Percentiles rank a stretch among this genome's conserved stretches.
These are phyloP conservation scores for Escovopsis weberi DNA, from an alignment of 2,329 filamentous ascomycete species.

Conservation along the genomic window DNA sequence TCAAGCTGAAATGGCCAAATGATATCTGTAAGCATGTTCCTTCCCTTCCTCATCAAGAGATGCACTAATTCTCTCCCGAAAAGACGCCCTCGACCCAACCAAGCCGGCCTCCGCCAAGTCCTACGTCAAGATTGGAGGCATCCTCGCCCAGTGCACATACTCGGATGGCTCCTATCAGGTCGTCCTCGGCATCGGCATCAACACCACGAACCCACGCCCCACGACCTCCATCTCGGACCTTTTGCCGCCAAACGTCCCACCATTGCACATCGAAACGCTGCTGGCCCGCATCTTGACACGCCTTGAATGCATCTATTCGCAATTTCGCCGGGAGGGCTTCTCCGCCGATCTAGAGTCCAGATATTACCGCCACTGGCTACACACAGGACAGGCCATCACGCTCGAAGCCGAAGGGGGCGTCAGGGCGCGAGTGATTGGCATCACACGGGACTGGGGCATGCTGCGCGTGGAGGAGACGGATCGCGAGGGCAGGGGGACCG, in stretches of 20 bases:
- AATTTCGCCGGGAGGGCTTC: slow-evolving; percentile 66
- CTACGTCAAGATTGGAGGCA: slow-evolving; percentile 86
- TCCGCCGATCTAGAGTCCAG: slow-evolving; percentile 53
- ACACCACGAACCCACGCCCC: slow-evolving; percentile 68
- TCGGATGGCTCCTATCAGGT: slow-evolving; percentile 64
- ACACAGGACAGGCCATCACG: slow-evolving; percentile 56
- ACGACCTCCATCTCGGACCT: slow-evolving; percentile 77
- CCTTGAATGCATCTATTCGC: slow-evolving; percentile 62
- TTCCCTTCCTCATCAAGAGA: not conserved
- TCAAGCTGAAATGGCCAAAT: slow-evolving; percentile 96
- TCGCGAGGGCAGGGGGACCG: slow-evolving; percentile 56
- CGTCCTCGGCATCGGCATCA: slow-evolving; percentile 75
- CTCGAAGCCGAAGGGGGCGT: slow-evolving; percentile 68
- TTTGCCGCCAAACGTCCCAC: slow-evolving; percentile 33
- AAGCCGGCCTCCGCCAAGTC: slow-evolving; percentile 29
- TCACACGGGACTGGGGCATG: slow-evolving; percentile 84
- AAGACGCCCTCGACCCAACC: slow-evolving; percentile 51
- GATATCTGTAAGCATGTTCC: slow-evolving; percentile 54
- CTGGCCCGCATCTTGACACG: slow-evolving; percentile 66
- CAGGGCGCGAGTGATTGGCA: slow-evolving; percentile 65
- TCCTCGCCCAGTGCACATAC: slow-evolving; percentile 82
- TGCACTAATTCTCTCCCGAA: not conserved
- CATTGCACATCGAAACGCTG: slow-evolving; percentile 63
- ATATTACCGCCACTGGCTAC: slow-evolving; percentile 80
- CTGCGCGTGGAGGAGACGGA: slow-evolving; percentile 72